Evolutionary conservation across 2,329 filamentous ascomycete genomes (phyloP), one percentile per base, ranked within the genome.

Genomic region (Aciculosporium take): DNA sequence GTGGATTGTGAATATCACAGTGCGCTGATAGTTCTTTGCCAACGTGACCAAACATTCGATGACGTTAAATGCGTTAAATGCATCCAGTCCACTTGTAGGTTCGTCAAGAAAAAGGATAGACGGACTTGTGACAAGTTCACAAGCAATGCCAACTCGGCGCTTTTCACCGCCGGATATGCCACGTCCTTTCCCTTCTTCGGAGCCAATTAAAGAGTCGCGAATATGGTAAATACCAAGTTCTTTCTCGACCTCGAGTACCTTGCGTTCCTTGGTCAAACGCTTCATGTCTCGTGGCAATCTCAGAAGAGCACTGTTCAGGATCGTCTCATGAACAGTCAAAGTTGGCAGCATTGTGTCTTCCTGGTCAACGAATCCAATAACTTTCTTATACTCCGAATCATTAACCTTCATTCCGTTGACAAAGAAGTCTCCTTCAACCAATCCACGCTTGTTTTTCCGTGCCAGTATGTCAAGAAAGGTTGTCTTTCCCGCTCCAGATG

Each of bases 101-200:
- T 98, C 91, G 56, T 98, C 91, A 42, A 98, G 71, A 66, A 98
- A 96, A 17, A 98, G 74, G 48, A 98, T 95, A 45, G 88, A 95
- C 3, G 91, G 91, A 53, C 88, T 95, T 5, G 91, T 98, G 45
- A 98, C 91, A 41, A 98, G 74, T 58, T 98, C 91, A 61, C 93
- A 98, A 37, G 93, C 91, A 55, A 98, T 98, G 37, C 88, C 87
- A 37, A 98, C 91, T 54, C 91, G 79, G 48, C 91, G 78, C 64
- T 96, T 96, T 64, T 98, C 91, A 48, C 91, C 91, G 40, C 91
- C 91, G 42, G 91, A 98, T 41, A 98, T 95, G 24, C 93, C 93
- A 46, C 91, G 84, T 9, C 88, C 88, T 46, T 81, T 87, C 39
- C 85, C 86, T 63, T 98, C 91, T 62, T 95, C 91, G 0, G 89